phyloP scores from a whole-genome alignment of 306 rosid genomes.

The Ormosia emarginata region DNA sequence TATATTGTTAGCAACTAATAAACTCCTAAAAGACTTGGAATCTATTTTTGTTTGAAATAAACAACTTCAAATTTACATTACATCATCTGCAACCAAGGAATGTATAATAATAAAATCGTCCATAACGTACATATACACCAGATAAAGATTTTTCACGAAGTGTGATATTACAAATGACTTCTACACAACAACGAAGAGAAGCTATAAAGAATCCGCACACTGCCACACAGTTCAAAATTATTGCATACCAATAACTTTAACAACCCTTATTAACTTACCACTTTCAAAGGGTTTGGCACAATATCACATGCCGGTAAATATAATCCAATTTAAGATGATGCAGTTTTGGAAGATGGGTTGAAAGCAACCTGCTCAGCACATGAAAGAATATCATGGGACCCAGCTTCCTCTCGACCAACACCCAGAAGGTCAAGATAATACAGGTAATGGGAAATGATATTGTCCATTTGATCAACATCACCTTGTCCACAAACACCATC shows the following conservation, averaged over 20 bases:
- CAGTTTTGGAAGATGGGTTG: slow-evolving; percentile 54
- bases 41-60: background rate
- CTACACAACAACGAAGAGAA: slow-evolving; percentile 18
- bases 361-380: slow-evolving; percentile 79
- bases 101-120: slow-evolving; percentile 24
- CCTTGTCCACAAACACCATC: slow-evolving; percentile 76
- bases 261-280: slow-evolving; percentile 45
- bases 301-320: slow-evolving; percentile 31
- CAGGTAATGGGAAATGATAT: slow-evolving; percentile 67
- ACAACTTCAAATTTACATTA: slow-evolving; percentile 11
- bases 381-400: slow-evolving; percentile 54
- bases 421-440: slow-evolving; percentile 84
- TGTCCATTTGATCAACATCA: slow-evolving; percentile 77
- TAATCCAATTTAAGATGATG: slow-evolving; percentile 52
- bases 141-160: slow-evolving; percentile 25
- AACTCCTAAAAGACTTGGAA: too few species aligned
- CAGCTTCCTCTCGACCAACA: slow-evolving; percentile 66
- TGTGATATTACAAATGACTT: slow-evolving; percentile 35
- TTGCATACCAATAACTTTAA: slow-evolving; percentile 36
- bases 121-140: slow-evolving; percentile 34
- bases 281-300: slow-evolving; percentile 33
- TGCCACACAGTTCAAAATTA: slow-evolving; percentile 32
- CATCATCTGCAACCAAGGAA: slow-evolving; percentile 4
- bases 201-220: slow-evolving; percentile 46
- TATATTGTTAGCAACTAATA: too few species aligned